These are phyloP conservation scores for Naganishia liquefaciens DNA, from an alignment of 1,284 basidiomycete species.

Conservation along the genomic window DNA sequence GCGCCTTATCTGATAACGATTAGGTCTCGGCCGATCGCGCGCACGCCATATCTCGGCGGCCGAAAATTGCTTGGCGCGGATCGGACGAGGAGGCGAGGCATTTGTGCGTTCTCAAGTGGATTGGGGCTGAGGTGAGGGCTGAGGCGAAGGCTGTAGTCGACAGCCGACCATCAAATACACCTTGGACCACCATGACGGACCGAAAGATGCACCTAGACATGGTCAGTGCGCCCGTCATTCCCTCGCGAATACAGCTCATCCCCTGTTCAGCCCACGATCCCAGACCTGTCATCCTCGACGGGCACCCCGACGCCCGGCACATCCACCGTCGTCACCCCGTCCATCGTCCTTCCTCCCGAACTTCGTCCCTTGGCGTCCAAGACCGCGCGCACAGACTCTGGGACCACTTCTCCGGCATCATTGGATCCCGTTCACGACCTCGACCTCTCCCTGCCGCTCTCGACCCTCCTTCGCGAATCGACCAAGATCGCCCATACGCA, in stretches of 20 bases:
- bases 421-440: constrained; percentile 28
- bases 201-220: no score
- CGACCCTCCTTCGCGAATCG: constrained; percentile 59
- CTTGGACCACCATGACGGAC: no score
- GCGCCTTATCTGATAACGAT: no score
- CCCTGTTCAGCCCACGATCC: constrained; percentile 7
- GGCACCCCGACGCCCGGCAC: constrained; percentile 18
- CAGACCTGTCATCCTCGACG: constrained; percentile 4
- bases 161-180: no score
- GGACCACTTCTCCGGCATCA: not conserved
- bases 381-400: not conserved
- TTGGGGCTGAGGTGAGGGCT: no score
- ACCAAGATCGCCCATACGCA: constrained; percentile 65
- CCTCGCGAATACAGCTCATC: not conserved
- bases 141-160: no score
- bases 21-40: no score
- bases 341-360: constrained; percentile 30
- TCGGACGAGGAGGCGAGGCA: no score
- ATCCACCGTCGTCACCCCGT: constrained; percentile 27
- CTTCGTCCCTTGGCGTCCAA: constrained; percentile 30
- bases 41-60: no score
- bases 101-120: no score
- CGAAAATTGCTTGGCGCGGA: no score
- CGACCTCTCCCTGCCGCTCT: constrained; percentile 51
- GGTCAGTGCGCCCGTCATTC: no score